Evolutionary conservation across 352 stramenopile species (phyloP), one percentile per base, ranked within the genome.

Genomic region (Plasmopara viticola): DNA sequence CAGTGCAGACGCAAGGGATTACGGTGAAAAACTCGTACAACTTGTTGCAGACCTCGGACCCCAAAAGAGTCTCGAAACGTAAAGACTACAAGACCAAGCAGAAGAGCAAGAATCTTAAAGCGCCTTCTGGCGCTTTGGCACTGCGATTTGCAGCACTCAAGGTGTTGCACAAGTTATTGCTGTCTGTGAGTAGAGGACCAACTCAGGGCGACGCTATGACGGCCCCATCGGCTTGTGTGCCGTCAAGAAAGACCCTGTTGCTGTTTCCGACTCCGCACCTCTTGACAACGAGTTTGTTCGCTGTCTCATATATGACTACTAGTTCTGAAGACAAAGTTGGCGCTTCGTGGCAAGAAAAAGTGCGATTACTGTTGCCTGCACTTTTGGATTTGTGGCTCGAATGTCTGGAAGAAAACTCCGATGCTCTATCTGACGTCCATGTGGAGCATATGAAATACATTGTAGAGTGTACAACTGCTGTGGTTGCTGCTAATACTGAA

Each of bases 11-110:
- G 1, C 78, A 89, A 40, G 78, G 80, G 0, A 88, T 90, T 49
- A 66, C 78, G 49, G 77, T 93, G 53, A 87, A 65, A 49, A 93
- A 93, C 60, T 75, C 68, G 53, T 93, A 93, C 65, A 70, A 86
- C 41, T 17, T 87, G 43, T 54, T 93, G 37, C 25, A 59, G 7
- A 53, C 43, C 0, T 39, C 29, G 2, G 60, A 65, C 5, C 49
- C 68, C 17, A 67, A 68, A 31, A 28, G 20, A 38, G 5, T 12
- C 9, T 41, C 20, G 29, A 53, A 45, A 33, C 43, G 48, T 2
- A 56, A 60, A 18, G 41, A 2, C 18, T n/a, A 41, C 37, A 66
- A 56, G 34, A 34, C 29, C 29, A 73, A 65, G 6, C 53, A 64
- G 35, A 72, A 64, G 60, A 73, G 30, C 25, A 74, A 73, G 38